Conservation (phyloP, 495 filamentous ascomycete genomes). For the Aspergillus heteromorphus region DNA sequence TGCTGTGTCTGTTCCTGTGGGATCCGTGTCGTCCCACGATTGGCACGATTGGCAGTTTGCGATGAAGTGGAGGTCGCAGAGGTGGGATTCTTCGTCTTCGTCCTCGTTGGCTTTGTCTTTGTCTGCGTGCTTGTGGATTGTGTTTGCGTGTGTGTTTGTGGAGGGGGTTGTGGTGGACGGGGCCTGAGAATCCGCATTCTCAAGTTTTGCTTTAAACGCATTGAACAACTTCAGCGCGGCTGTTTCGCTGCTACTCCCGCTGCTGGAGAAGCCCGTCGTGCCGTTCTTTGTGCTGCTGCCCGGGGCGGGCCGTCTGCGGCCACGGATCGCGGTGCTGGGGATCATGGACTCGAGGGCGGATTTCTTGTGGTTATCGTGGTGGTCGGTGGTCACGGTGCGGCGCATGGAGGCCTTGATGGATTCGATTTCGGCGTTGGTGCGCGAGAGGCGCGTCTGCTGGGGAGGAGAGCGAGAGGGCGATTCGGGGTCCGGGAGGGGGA, state of each 20-base stretch:
- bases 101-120: too few relatives aligned
- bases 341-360: constrained; percentile 75
- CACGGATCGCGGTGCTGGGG: constrained; percentile 70
- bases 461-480: constrained; percentile 41
- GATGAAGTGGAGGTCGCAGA: constrained; percentile 92
- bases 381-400: constrained; percentile 58
- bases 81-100: constrained; percentile 62
- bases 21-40: constrained; percentile 61
- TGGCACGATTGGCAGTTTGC: constrained; percentile 86
- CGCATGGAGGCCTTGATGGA: constrained; percentile 90
- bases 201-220: constrained; percentile 73
- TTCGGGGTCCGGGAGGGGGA: constrained; percentile 45
- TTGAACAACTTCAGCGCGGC: constrained; percentile 62
- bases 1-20: too few relatives aligned
- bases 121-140: constrained; percentile 21
- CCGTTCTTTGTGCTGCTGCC: constrained; percentile 27
- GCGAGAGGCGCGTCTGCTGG: constrained; percentile 57
- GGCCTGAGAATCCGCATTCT: constrained; percentile 50
- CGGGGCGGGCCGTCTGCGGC: constrained; percentile 69
- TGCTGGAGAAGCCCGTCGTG: constrained; percentile 19
- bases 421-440: constrained; percentile 87
- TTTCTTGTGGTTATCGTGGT: constrained; percentile 54
- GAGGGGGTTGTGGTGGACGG: constrained; percentile 5
- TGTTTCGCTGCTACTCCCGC: constrained; percentile 51
- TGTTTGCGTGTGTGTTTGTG: constrained; percentile 3